Base-by-base conservation (phyloP, 208 protist genomes). In the Acanthamoeba divionensis region DNA sequence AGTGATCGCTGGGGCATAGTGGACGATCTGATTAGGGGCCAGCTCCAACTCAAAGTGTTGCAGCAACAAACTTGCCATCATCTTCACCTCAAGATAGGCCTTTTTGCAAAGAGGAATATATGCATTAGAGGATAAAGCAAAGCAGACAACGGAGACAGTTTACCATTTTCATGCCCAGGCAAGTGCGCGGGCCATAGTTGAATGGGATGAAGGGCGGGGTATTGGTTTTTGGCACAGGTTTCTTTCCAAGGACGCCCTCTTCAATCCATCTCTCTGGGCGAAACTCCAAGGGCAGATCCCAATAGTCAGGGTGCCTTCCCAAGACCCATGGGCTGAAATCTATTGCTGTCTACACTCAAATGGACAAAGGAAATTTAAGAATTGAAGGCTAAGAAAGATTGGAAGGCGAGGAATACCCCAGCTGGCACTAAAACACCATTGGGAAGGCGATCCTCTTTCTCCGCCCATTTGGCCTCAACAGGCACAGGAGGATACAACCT, bases 111-210 rank as follows among this genome's bases (percentile, higher is more conserved):
- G 31, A 12, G 33, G 26, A 13, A 66, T 31, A 31, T 31, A 66
- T 12, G 21, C 13, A 10, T 1, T 31, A 66, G 29, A 8, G 21
- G 9, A 69, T n/a, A 0, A 69, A 31, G 6, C 15, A 7, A 5
- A 33, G 3, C 18, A 9, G n/a, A n/a, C n/a, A 1, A 29, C 18
- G 75, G 15, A 31, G 73, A 7, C 18, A 15, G 15, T 6, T 47
- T 63, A 85, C 75, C 75, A 85, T 85, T 38, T 85, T 85, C 75
- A 85, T 85, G 48, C 75, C 75, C 8, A 85, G 50, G 52, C 75
- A 85, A 8, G 75, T 85, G 47, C 75, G 41, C 0, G 75, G 75
- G 6, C 75, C 75, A 62, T 47, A 85, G 50, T 85, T 85, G 75
- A 85, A 85, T 15, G 75, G 75, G 13, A 85, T 85, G 75, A 63